These are phyloP conservation scores for Pistacia integerrima DNA, from an alignment of 345 rosid species.

Conservation along the genomic window DNA sequence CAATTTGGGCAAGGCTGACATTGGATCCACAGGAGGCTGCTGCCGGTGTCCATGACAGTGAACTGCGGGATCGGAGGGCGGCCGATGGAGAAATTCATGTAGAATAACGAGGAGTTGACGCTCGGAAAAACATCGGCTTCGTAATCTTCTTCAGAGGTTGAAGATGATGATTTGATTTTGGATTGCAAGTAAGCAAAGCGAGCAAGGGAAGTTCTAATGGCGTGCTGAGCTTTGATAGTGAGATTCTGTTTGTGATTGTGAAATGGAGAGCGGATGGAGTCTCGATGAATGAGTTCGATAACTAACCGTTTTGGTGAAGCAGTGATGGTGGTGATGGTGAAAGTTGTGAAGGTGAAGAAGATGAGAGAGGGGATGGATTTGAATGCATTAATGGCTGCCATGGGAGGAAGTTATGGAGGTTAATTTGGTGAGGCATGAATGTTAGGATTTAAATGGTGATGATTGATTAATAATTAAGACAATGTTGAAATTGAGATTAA, in stretches of 20 bases:
- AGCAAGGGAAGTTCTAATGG: slow-evolving; percentile 31
- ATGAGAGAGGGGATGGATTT: neutral
- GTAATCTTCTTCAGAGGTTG: slow-evolving; percentile 18
- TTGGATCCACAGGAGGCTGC: slow-evolving; percentile 58
- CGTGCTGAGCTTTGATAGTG: slow-evolving; percentile 22
- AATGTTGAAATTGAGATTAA: neutral
- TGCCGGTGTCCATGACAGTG: slow-evolving; percentile 60
- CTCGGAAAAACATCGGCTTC: slow-evolving; percentile 35
- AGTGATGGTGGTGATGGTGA: neutral
- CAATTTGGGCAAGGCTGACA: slow-evolving; percentile 53
- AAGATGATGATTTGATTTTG: slow-evolving; percentile 8
- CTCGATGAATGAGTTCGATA: slow-evolving; percentile 31
- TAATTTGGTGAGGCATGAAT: neutral
- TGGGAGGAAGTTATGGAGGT: neutral
- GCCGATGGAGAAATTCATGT: slow-evolving; percentile 55
- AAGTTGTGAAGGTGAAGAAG: neutral
- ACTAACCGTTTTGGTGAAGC: slow-evolving; percentile 18
- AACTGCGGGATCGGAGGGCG: slow-evolving; percentile 59
- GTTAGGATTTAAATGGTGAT: neutral
- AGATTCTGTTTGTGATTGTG: slow-evolving; percentile 25
- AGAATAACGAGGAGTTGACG: slow-evolving; percentile 22
- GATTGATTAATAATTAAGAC: no score
- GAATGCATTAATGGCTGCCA: neutral
- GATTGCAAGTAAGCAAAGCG: slow-evolving; percentile 31
- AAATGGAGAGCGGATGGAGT: slow-evolving; percentile 35